These are phyloP conservation scores for Paecilomyces dactylethromorphus DNA, from an alignment of 2,329 filamentous ascomycete species.

Conservation along the genomic window DNA sequence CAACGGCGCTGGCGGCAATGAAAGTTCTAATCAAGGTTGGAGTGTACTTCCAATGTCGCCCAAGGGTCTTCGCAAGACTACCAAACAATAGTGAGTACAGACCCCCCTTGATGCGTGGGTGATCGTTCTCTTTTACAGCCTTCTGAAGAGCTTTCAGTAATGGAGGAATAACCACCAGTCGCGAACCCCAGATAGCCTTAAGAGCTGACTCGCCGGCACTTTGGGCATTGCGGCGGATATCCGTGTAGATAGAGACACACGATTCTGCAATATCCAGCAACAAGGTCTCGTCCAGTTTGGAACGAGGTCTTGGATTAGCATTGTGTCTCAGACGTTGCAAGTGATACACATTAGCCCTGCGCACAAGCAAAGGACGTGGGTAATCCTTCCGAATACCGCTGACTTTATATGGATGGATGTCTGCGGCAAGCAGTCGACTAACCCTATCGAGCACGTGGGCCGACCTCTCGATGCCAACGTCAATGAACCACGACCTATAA, in stretches of 20 bases:
- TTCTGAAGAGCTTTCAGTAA: constrained; percentile 71
- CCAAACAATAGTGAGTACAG: constrained; percentile 88
- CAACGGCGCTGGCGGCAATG: constrained; percentile 80
- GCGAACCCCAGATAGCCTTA: constrained; percentile 81
- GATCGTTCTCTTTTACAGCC: constrained; percentile 72
- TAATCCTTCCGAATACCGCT: constrained; percentile 89
- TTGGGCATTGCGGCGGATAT: constrained; percentile 91
- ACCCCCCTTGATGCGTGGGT: constrained; percentile 87
- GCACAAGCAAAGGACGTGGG: constrained; percentile 82
- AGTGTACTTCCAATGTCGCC: constrained; percentile 90
- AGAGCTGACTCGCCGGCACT: constrained; percentile 87
- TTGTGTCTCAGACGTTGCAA: constrained; percentile 92
- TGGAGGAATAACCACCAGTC: constrained; percentile 83
- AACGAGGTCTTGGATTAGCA: constrained; percentile 77
- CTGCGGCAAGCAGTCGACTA: constrained; percentile 73
- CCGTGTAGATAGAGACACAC: constrained; percentile 84
- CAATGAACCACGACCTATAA: constrained; percentile 94
- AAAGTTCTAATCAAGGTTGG: constrained; percentile 85
- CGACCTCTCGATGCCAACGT: constrained; percentile 92
- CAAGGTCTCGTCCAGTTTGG: constrained; percentile 78
- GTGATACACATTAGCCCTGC: constrained; percentile 90
- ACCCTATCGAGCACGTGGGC: constrained; percentile 89
- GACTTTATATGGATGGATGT: constrained; percentile 89
- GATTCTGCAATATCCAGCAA: constrained; percentile 85
- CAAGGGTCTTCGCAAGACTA: constrained; percentile 77